These are phyloP conservation scores for Solanum pennellii DNA, from an alignment of 257 asterid species.

Conservation along the genomic window DNA sequence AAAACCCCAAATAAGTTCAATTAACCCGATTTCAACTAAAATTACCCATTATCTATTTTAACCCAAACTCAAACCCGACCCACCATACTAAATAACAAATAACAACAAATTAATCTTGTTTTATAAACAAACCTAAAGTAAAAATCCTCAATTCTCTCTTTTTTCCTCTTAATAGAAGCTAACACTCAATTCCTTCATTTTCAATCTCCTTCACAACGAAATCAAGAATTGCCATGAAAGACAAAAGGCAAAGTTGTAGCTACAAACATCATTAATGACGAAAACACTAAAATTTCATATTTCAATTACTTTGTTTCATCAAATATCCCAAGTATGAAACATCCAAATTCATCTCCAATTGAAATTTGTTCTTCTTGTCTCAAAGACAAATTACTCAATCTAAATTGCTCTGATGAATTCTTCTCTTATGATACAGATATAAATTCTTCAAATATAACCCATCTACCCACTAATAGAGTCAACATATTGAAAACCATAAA, in stretches of 20 bases:
- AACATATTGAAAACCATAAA: too few species aligned
- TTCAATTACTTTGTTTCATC: conserved; percentile 43
- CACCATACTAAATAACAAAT: too few species aligned
- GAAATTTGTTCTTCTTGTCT: conserved; percentile 69
- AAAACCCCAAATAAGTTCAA: too few species aligned
- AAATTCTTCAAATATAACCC: not conserved
- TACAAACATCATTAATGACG: not conserved
- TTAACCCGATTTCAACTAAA: too few species aligned
- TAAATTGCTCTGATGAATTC: conserved; percentile 49
- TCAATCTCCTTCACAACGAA: not conserved
- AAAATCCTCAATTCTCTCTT: conserved; percentile 29
- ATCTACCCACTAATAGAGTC: too few species aligned
- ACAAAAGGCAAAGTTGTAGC: conserved; percentile 48
- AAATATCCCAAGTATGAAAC: conserved; percentile 57
- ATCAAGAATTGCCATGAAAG: conserved; percentile 30
- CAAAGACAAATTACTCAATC: conserved; percentile 44
- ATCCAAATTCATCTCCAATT: conserved; percentile 42
- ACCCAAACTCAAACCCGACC: too few species aligned
- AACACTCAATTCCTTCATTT: not conserved
- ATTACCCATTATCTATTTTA: too few species aligned
- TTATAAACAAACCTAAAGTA: conserved; percentile 46
- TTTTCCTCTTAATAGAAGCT: not conserved
- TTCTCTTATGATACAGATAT: conserved; percentile 33
- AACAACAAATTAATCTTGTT: not conserved
- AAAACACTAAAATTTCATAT: conserved; percentile 10